Conservation (phyloP, 2,329 filamentous ascomycete species). For the Penicillium sp. region DNA sequence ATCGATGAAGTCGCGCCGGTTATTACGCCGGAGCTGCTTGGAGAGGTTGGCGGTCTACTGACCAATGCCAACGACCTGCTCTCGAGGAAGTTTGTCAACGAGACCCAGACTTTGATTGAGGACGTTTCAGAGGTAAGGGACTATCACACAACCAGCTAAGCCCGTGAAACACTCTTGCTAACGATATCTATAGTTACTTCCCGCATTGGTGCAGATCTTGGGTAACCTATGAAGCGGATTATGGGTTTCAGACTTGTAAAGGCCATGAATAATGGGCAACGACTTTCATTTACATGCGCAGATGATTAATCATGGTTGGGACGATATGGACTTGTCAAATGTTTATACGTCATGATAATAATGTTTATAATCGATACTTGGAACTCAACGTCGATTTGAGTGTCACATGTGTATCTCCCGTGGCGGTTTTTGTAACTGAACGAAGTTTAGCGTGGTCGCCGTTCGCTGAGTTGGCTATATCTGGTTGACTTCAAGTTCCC, state of each 20-base stretch:
- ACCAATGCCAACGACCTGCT: conserved; percentile 25
- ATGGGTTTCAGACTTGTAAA: conserved; percentile 15
- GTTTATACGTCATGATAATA: conserved; percentile 19
- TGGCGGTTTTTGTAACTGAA: neutral
- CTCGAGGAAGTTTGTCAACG: conserved; percentile 31
- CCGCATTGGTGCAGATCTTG: conserved; percentile 35
- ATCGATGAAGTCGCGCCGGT: conserved; percentile 36
- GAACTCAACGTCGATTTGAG: conserved; percentile 24
- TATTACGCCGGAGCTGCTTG: conserved; percentile 34
- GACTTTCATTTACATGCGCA: conserved; percentile 41
- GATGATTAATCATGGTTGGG: conserved; percentile 21
- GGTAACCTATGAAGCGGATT: conserved; percentile 31
- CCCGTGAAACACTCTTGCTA: conserved; percentile 6
- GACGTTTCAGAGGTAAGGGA: conserved; percentile 36
- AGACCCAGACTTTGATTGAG: conserved; percentile 34
- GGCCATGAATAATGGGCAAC: conserved; percentile 31
- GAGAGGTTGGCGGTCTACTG: conserved; percentile 30
- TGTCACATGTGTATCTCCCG: neutral
- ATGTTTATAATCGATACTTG: conserved; percentile 45
- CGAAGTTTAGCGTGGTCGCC: neutral
- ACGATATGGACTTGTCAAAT: conserved; percentile 8
- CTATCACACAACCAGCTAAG: neutral
- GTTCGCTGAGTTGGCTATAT: neutral
- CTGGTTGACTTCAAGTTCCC: neutral
- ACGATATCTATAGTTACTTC: conserved; percentile 32